Evolutionary conservation across 2,329 filamentous ascomycete genomes (phyloP), one percentile per base, ranked within the genome.

Genomic region (Colletotrichum godetiae): DNA sequence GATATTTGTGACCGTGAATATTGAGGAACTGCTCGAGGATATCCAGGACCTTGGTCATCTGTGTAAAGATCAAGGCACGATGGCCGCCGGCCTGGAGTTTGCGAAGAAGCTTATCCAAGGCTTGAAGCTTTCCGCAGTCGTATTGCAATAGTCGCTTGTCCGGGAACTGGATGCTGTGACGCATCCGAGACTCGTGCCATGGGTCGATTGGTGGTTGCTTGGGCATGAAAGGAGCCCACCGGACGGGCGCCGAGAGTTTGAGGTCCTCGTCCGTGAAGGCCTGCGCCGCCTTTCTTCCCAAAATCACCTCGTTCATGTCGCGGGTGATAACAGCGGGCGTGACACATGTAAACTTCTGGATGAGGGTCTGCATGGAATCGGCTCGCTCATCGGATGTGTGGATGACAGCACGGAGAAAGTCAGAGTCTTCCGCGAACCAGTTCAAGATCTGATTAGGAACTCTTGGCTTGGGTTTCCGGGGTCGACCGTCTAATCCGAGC

Each of bases 1-100:
- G 89, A 80, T 99, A 99, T 68, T 97, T 97, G 85, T 98, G 94
- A 0, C 96, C 96, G 78, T 99, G 96, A 63, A 99, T 98, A 80
- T 98, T 98, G 77, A 99, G 90, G 80, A 99, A 99, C 77, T 97
- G 95, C 82, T 99, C 97, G 2, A 99, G 88, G 68, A 99, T 97
- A 81, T 99, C 96, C 22, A 99, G 88, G 58, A 98, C 97, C 81
- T 97, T 98, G 59, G 97, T 98, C 97, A 99, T 99, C 80, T 99
- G 97, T 0, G 97, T 98, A 83, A 99, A 99, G 81, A 99, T 99
- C 63, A 99, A 88, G 11, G 95, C 97, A 8, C 97, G 94, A 79
- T 98, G 97, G 1, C 95, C 95, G 52, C 95, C 95, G 2, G 94
- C 91, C 83, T 98, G 95, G 8, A 99, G 88, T 75, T 93, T 92